Conservation (phyloP, 257 asterid species). For the Ehretia macrophylla region DNA sequence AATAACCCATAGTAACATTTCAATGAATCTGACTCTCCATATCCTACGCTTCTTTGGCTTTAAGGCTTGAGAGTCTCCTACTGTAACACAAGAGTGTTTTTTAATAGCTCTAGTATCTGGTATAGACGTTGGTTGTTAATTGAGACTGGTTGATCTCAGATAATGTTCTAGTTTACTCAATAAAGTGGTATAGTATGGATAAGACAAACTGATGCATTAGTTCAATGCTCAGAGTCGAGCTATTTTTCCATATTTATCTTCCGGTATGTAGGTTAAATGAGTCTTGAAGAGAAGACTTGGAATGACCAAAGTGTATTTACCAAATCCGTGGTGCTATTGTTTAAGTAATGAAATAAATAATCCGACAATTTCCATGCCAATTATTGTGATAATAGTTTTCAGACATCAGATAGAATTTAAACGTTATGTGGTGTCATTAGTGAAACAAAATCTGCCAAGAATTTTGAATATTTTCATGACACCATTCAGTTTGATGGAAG, state of each 20-base stretch:
- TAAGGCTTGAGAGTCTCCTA: too few relatives aligned
- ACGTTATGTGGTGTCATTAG: neutral
- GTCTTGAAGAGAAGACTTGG: neutral
- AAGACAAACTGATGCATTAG: too few relatives aligned
- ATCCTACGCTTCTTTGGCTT: too few relatives aligned
- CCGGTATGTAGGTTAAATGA: neutral
- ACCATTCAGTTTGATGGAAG: neutral
- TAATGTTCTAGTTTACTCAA: too few relatives aligned
- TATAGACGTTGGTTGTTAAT: neutral
- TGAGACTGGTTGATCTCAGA: neutral
- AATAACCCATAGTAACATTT: too few relatives aligned
- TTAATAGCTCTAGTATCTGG: neutral
- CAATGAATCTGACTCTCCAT: too few relatives aligned
- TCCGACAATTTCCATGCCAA: neutral
- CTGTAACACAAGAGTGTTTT: too few relatives aligned
- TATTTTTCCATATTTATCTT: neutral
- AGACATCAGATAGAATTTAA: neutral
- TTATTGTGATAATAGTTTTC: neutral
- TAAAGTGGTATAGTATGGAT: too few relatives aligned
- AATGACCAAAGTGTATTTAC: neutral
- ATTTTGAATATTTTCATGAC: neutral
- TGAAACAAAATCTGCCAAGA: neutral
- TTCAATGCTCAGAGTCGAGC: neutral
- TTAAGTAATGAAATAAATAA: neutral
- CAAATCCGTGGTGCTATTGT: neutral